Conservation (phyloP, 1,284 basidiomycete genomes). For the Microbotryomycetes sp. region DNA sequence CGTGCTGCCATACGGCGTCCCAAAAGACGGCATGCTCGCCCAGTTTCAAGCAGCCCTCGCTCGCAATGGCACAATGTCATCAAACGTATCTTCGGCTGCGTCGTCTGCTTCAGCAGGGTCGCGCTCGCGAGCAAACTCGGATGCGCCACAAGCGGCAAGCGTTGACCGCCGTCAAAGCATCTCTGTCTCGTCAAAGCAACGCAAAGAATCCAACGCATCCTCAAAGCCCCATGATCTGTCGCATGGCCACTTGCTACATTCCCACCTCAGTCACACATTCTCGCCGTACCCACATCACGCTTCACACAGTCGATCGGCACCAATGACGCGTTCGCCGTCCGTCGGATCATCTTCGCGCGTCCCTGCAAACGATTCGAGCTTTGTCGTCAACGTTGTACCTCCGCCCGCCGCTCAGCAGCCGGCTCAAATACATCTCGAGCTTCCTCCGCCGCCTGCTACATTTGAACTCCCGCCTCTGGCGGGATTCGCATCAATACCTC, state of each 20-base stretch:
- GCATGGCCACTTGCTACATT: constrained; percentile 17
- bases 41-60: background rate
- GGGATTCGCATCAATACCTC: too few relatives aligned
- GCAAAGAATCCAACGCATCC: background rate
- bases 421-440: background rate
- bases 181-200: constrained; percentile 1
- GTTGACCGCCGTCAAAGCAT: background rate
- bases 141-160: constrained; percentile 13
- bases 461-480: background rate
- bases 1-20: background rate
- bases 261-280: constrained; percentile 10
- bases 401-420: background rate
- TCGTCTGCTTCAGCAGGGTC: constrained; percentile 5
- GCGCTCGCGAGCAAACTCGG: constrained; percentile 12
- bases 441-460: background rate
- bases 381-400: background rate
- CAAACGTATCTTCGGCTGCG: constrained; percentile 8
- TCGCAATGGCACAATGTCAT: constrained; percentile 9
- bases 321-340: background rate
- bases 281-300: constrained; percentile 17
- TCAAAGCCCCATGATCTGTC: constrained; percentile 23
- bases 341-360: background rate
- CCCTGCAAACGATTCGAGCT: background rate
- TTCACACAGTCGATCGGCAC: constrained; percentile 15
- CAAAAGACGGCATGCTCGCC: background rate